These are phyloP conservation scores for Boeremia exigua DNA, from an alignment of 2,329 filamentous ascomycete species.

Conservation along the genomic window DNA sequence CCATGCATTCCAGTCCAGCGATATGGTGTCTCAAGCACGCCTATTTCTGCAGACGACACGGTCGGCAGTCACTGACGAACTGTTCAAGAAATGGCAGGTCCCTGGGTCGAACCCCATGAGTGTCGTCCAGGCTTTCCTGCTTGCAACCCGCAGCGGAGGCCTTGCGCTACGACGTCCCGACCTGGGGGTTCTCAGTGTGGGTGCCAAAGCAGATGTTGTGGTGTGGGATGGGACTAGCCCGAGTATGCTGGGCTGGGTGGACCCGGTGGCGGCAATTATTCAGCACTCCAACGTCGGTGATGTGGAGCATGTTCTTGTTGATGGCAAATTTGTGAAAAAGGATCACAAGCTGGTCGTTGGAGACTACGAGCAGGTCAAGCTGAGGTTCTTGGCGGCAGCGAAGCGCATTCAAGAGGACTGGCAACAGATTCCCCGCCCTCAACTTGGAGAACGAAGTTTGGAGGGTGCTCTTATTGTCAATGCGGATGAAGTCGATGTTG, in stretches of 20 bases:
- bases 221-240: constrained; percentile 60
- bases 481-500: too few relatives aligned
- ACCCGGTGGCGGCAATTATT: constrained; percentile 63
- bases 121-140: constrained; percentile 61
- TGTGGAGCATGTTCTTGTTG: constrained; percentile 58
- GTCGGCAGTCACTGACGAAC: constrained; percentile 23
- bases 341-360: constrained; percentile 46
- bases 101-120: constrained; percentile 60
- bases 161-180: constrained; percentile 59
- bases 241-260: constrained; percentile 60
- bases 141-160: constrained; percentile 61
- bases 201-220: constrained; percentile 62
- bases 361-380: constrained; percentile 11
- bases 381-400: too few relatives aligned
- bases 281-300: constrained; percentile 62
- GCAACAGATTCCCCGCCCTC: too few relatives aligned
- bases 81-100: constrained; percentile 52
- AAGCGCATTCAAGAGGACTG: too few relatives aligned
- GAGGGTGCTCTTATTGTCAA: too few relatives aligned
- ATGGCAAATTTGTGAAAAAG: constrained; percentile 58
- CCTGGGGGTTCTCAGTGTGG: constrained; percentile 56
- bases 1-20: constrained; percentile 59
- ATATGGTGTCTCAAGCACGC: constrained; percentile 56
- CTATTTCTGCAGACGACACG: constrained; percentile 61
- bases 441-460: too few relatives aligned